Conservation (phyloP, 345 rosid genomes). For the Linum usitatissimum region DNA sequence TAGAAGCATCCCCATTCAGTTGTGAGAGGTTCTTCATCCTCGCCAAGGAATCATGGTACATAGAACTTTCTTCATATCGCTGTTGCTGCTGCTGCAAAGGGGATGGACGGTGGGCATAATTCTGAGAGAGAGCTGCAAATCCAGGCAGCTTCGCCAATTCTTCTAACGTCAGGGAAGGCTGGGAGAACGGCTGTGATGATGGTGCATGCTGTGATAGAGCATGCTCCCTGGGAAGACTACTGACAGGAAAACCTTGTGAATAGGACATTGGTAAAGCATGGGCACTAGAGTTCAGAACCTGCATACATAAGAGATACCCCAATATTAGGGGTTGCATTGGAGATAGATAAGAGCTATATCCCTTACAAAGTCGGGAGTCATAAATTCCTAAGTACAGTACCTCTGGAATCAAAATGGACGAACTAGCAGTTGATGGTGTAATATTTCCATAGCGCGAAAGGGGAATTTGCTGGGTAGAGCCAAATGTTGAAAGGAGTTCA, state of each 20-base stretch:
- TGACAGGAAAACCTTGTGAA: conserved; percentile 13
- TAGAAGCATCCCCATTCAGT: conserved; percentile 8
- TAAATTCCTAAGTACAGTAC: conserved; percentile 10
- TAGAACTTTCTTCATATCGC: conserved; percentile 16
- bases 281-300: conserved; percentile 20
- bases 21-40: conserved; percentile 17
- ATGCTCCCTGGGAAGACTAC: conserved; percentile 9
- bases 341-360: not conserved
- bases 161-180: conserved; percentile 10
- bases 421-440: conserved; percentile 14
- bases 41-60: conserved; percentile 18
- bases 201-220: conserved; percentile 13
- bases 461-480: conserved; percentile 15
- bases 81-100: not conserved
- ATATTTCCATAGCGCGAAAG: conserved; percentile 17
- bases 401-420: conserved; percentile 24
- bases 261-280: conserved; percentile 11
- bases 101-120: conserved; percentile 5
- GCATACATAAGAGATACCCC: conserved; percentile 4
- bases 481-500: conserved; percentile 9
- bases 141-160: conserved; percentile 10
- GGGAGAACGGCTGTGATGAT: conserved; percentile 11
- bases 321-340: not conserved
- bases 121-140: conserved; percentile 17
- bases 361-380: not conserved